Evolutionary conservation across 306 rosid genomes (phyloP), one percentile per base, ranked within the genome.

Genomic region (Quercus rubra): DNA sequence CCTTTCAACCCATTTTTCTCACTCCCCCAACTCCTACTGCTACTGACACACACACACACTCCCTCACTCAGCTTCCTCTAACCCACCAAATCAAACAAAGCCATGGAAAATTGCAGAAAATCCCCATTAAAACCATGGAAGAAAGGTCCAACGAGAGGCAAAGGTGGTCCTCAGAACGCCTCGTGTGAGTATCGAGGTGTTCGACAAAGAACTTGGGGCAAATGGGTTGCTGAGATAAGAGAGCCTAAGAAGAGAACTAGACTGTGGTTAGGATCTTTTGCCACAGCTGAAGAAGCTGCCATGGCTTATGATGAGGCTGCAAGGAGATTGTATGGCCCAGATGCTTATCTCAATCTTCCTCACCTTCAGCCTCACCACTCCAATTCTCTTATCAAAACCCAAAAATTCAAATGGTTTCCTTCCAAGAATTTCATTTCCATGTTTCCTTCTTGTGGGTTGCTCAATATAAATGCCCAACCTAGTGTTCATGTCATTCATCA

Each of bases 251-350:
- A 93, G 86, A 89, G 99, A 81, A 91, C 97, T 19, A 85, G 99
- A 61, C 92, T 95, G 4, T 95, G 99, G 99, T 87, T 95, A 56
- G 98, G 99, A 77, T 95, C 99, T 55, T 95, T 90, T 43, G 83
- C 98, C 80, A 95, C 99, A 0, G 99, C 99, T 1, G 98, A 95
- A 83, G 97, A 95, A 81, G 99, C 99, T 41, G 99, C 98, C 55
- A 79, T 93, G 98, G 98, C 99, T 59, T 95, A 95, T 70, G 99
- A 95, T 70, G 97, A 90, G 78, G 99, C 99, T 70, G 99, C 99
- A 19, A 84, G 93, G 77, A 86, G 93, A 71, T 96, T 93, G 82
- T 95, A 95, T 55, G 99, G 99, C 8, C 94, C 97, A 0, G 96
- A 95, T 30, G 98, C 98, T 54, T 95, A 91, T 78, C 96, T 93